Percentiles rank a stretch among this genome's conserved stretches.
Evolutionary conservation across 192 early-diverging fungal species (phyloP).

Genomic region (Physocladia obscura): DNA sequence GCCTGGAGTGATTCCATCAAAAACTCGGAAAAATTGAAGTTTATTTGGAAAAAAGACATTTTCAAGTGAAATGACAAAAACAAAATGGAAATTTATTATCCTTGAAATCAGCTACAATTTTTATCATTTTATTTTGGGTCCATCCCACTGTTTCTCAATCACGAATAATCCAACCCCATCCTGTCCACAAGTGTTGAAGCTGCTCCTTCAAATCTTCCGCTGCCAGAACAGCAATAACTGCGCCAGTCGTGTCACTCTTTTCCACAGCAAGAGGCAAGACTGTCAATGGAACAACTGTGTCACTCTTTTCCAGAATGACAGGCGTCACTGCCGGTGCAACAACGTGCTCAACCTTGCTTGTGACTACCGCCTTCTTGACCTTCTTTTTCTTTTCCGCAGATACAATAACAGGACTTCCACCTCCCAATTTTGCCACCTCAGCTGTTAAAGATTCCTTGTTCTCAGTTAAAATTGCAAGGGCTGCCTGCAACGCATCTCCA

Average conservation of each 20-base stretch:
- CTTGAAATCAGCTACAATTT: too few species aligned
- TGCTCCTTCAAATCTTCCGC: not conserved
- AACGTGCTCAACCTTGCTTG: constrained; percentile 29
- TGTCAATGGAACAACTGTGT: not conserved
- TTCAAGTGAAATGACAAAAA: too few species aligned
- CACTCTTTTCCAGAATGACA: constrained; percentile 24
- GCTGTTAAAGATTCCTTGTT: constrained; percentile 34
- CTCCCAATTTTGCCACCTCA: constrained; percentile 11
- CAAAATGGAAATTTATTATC: too few species aligned
- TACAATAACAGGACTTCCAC: not conserved
- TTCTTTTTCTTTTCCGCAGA: constrained; percentile 29
- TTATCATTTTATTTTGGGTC: too few species aligned
- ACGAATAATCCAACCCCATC: constrained; percentile 27
- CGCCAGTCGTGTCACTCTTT: not conserved
- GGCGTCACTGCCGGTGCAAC: too few species aligned
- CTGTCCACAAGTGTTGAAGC: constrained; percentile 20
- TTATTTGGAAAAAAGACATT: too few species aligned
- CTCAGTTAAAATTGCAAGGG: constrained; percentile 48
- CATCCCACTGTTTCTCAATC: too few species aligned
- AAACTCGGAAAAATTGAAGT: too few species aligned
- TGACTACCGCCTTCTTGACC: constrained; percentile 49
- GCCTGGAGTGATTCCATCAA: too few species aligned
- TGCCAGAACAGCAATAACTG: not conserved
- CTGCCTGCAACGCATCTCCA: constrained; percentile 41
- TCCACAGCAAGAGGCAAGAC: not conserved